Evolutionary conservation across 305 asterid species (phyloP), one percentile per base, ranked within the genome.

Genomic region (Plantago rigida): DNA sequence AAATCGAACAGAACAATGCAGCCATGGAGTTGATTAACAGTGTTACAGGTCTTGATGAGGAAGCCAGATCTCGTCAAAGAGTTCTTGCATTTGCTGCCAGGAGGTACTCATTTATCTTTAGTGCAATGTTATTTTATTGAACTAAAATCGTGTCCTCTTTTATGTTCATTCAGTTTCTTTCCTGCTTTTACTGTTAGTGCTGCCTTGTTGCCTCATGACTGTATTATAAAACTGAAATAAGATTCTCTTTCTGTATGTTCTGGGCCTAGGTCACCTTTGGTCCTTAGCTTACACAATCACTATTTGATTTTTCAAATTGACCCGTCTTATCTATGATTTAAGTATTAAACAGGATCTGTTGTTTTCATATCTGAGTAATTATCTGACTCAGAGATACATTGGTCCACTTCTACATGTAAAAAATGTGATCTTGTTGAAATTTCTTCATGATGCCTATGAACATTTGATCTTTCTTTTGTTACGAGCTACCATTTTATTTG

Each of bases 31-130:
- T 92, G 82, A 84, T 92, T 58, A 84, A 80, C 69, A 87, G 87
- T 54, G 92, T 92, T 81, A 82, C 89, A 0, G 96, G 97, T 71
- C 83, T 78, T 69, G 99, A 89, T 45, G 97, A 89, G 76, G 99
- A 92, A 73, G 95, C 97, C 56, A 87, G 93, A 74, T 89, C 99
- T 69, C 97, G 99, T 67, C 96, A 92, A 77, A 82, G 87, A 71
- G 80, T 92, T 78, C 99, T 92, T 56, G 86, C 96, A 41, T 92
- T 80, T 64, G 95, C 99, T 75, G 99, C 99, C 34, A 80, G 79
- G 87, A 92, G 99, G 99, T 92, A 71, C 64, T 51, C 59, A 13
- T 60, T 67, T 13, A 59, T 73, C 65, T 78, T 64, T 52, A 29
- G 63, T 42, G 26, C 61, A 14, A 48, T 14, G 1, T 1, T 17